Percentiles rank a stretch among this genome's conserved stretches.
Evolutionary conservation across 2,329 filamentous ascomycete species (phyloP).

Genomic region (Xylaria sp.): DNA sequence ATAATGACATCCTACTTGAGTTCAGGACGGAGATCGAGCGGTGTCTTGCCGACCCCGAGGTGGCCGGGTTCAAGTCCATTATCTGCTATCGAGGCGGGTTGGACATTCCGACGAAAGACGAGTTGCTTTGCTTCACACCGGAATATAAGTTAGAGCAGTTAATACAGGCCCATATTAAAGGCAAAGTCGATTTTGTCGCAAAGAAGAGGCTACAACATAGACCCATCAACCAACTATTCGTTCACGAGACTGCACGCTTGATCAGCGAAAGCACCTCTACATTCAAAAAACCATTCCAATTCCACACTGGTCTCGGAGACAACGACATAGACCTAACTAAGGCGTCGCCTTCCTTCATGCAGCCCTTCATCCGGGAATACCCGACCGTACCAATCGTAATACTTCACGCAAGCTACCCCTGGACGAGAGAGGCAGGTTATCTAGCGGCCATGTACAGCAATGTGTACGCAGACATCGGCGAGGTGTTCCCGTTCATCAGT

Average conservation of each 20-base stretch:
- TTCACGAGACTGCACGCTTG: conserved; percentile 71
- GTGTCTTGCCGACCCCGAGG: conserved; percentile 71
- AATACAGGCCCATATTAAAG: conserved; percentile 47
- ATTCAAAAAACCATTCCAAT: conserved; percentile 78
- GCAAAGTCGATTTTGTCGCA: conserved; percentile 48
- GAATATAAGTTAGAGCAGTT: conserved; percentile 55
- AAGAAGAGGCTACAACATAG: conserved; percentile 68
- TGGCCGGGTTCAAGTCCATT: conserved; percentile 85
- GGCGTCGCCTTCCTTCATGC: conserved; percentile 80
- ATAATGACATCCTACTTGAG: conserved; percentile 46
- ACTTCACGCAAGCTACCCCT: conserved; percentile 84
- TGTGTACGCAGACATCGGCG: conserved; percentile 84
- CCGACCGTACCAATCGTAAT: conserved; percentile 78
- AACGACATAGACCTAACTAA: conserved; percentile 77
- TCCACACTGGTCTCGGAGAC: conserved; percentile 86
- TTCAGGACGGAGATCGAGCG: conserved; percentile 65
- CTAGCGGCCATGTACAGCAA: conserved; percentile 81
- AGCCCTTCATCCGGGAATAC: conserved; percentile 76
- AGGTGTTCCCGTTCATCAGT: conserved; percentile 83
- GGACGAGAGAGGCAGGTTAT: conserved; percentile 81
- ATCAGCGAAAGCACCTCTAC: conserved; percentile 58
- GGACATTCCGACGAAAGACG: conserved; percentile 58
- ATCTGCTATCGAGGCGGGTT: conserved; percentile 85
- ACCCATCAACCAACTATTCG: conserved; percentile 75
- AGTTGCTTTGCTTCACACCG: conserved; percentile 57